Evolutionary conservation across 345 rosid species (phyloP).

Genomic region (Anacardium occidentale): DNA sequence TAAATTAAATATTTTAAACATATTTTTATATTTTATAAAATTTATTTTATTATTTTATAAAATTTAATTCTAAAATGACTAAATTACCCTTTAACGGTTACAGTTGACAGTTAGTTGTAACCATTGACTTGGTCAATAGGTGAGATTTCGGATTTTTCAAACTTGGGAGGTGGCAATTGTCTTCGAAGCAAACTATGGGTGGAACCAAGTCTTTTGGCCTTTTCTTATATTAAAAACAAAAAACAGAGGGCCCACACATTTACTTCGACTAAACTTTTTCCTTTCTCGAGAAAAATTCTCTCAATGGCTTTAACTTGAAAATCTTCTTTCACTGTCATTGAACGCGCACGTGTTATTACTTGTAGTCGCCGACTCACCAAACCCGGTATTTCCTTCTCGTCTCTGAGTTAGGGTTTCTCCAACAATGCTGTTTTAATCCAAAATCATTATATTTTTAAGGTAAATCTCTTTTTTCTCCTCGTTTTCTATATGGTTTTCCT

Average conservation of each 20-base stretch:
- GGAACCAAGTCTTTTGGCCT: too few species aligned
- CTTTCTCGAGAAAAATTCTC: conserved; percentile 42
- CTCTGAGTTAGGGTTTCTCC: conserved; percentile 6
- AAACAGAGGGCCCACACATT: conserved; percentile 15
- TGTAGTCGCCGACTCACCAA: not conserved
- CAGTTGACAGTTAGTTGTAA: too few species aligned
- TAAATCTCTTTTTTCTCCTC: not conserved
- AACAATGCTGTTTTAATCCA: conserved; percentile 14
- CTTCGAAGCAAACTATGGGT: too few species aligned
- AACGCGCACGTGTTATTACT: conserved; percentile 25
- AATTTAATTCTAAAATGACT: too few species aligned
- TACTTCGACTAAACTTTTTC: conserved; percentile 10
- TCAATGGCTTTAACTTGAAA: conserved; percentile 46
- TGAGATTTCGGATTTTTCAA: too few species aligned
- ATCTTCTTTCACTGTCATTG: conserved; percentile 2
- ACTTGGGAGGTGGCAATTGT: too few species aligned
- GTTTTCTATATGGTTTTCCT: not conserved
- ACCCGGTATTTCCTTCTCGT: not conserved
- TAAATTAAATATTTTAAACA: too few species aligned
- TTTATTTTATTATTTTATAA: too few species aligned
- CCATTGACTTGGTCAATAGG: too few species aligned
- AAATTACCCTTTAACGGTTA: too few species aligned
- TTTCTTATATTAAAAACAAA: not conserved
- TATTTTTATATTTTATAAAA: too few species aligned
- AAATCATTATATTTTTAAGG: conserved; percentile 6